phyloP scores from a whole-genome alignment of 352 stramenopile species.

The Thraustotheca clavata region DNA sequence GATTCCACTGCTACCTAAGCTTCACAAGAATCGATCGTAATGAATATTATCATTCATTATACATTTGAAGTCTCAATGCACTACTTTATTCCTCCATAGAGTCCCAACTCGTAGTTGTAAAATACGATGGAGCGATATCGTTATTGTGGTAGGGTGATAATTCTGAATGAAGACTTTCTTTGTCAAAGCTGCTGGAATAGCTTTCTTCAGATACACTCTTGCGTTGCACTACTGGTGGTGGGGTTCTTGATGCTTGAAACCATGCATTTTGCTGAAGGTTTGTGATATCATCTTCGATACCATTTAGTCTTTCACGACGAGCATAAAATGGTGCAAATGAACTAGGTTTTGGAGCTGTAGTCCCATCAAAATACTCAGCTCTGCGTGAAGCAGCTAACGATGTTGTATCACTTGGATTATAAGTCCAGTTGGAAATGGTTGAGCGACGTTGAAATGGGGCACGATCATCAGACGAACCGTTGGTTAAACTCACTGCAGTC shows the following conservation, averaged over 20 bases:
- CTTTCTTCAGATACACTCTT: background rate
- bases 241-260: background rate
- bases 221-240: background rate
- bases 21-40: background rate
- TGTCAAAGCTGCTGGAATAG: background rate
- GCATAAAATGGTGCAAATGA: background rate
- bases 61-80: background rate
- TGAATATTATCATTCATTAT: background rate
- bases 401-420: background rate
- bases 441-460: background rate
- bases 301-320: background rate
- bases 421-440: slow-evolving; percentile 15
- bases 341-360: background rate
- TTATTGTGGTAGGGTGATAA: background rate
- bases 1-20: slow-evolving; percentile 43
- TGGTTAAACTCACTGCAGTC: background rate
- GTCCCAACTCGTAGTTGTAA: background rate
- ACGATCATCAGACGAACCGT: background rate
- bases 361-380: background rate
- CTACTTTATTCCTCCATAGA: background rate
- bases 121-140: background rate
- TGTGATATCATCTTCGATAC: background rate
- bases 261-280: slow-evolving; percentile 10
- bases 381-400: background rate
- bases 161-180: background rate